Conservation (phyloP, 2,329 filamentous ascomycete species). For the Xylariaceae sp. region DNA sequence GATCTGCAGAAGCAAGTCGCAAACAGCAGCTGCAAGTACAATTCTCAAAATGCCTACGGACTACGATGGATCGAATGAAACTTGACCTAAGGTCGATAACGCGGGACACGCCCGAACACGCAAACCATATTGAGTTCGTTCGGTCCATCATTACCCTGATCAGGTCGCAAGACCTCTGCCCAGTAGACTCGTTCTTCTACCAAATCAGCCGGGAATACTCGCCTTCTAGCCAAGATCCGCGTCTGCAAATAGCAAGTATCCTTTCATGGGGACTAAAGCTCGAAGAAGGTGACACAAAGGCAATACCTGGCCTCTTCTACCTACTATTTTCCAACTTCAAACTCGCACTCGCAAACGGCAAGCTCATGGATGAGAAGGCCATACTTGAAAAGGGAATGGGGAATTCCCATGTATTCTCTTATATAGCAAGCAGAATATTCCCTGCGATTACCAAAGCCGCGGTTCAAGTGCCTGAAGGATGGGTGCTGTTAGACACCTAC, state of each 20-base stretch:
- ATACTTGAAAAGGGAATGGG: slow-evolving; percentile 54
- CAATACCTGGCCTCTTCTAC: slow-evolving; percentile 55
- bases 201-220: slow-evolving; percentile 59
- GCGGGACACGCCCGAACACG: slow-evolving; percentile 44
- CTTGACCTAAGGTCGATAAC: slow-evolving; percentile 48
- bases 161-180: slow-evolving; percentile 57
- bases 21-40: slow-evolving; percentile 44
- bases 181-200: slow-evolving; percentile 59
- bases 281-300: slow-evolving; percentile 53
- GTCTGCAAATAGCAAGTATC: slow-evolving; percentile 58
- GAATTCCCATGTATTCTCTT: slow-evolving; percentile 48
- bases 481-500: slow-evolving; percentile 56
- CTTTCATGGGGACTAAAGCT: slow-evolving; percentile 59
- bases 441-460: slow-evolving; percentile 53
- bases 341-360: slow-evolving; percentile 52
- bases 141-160: slow-evolving; percentile 56
- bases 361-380: slow-evolving; percentile 48
- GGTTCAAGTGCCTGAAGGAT: slow-evolving; percentile 41
- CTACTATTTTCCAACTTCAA: slow-evolving; percentile 62
- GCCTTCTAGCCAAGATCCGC: slow-evolving; percentile 57
- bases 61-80: slow-evolving; percentile 58
- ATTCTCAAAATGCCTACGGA: slow-evolving; percentile 47
- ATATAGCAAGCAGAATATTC: slow-evolving; percentile 56
- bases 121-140: slow-evolving; percentile 53
- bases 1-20: slow-evolving; percentile 40